Evolutionary conservation across 2,329 filamentous ascomycete species (phyloP).

Genomic region (Aspergillus ustus): DNA sequence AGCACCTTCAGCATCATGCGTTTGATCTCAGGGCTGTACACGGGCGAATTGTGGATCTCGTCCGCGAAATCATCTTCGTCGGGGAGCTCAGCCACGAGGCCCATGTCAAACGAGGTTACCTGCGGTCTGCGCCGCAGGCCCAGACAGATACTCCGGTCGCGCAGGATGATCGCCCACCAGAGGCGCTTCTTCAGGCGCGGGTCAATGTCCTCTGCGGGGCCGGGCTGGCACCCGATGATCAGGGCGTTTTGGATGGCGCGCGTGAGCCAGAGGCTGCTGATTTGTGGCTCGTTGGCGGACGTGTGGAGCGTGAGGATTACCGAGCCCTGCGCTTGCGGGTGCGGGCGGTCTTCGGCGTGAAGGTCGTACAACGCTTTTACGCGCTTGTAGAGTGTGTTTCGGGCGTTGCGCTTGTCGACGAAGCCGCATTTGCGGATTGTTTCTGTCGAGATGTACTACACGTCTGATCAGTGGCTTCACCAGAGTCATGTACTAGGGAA

Average conservation of each 20-base stretch:
- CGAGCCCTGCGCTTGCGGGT: slow-evolving; percentile 37
- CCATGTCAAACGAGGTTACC: slow-evolving; percentile 54
- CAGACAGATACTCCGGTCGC: slow-evolving; percentile 56
- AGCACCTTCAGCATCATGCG: slow-evolving; percentile 50
- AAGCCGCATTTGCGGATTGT: slow-evolving; percentile 49
- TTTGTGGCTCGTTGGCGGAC: slow-evolving; percentile 35
- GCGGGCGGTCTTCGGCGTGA: slow-evolving; percentile 28
- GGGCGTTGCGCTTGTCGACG: slow-evolving; percentile 48
- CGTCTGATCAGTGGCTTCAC: not conserved
- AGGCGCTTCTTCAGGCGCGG: slow-evolving; percentile 53
- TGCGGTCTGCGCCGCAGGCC: slow-evolving; percentile 58
- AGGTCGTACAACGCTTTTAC: slow-evolving; percentile 46
- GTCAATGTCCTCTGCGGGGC: slow-evolving; percentile 37
- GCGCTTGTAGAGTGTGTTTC: slow-evolving; percentile 51
- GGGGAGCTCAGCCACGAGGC: slow-evolving; percentile 47
- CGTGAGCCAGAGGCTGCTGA: slow-evolving; percentile 50
- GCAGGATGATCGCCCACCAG: slow-evolving; percentile 61
- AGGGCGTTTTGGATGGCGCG: slow-evolving; percentile 57
- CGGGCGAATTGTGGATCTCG: slow-evolving; percentile 52
- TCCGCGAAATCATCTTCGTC: slow-evolving; percentile 51
- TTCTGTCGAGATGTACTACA: slow-evolving; percentile 52
- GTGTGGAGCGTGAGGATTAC: slow-evolving; percentile 46
- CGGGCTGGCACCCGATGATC: slow-evolving; percentile 51
- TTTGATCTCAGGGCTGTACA: slow-evolving; percentile 55
- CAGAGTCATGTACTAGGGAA: not conserved